Evolutionary conservation across 139 green algal genomes (phyloP).

Genomic region (Nannochloris sp.): DNA sequence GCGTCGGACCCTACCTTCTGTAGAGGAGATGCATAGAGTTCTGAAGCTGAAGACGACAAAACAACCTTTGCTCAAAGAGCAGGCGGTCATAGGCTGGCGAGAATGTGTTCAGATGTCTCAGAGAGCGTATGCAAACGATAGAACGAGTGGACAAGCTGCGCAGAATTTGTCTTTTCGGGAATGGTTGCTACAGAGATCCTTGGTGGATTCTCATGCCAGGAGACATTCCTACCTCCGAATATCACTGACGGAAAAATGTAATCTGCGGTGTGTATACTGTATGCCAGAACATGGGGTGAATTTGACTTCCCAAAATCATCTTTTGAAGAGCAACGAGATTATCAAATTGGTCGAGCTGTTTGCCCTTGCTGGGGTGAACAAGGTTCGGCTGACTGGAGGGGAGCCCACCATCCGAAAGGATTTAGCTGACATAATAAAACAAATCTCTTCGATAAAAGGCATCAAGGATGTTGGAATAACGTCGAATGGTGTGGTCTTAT

Average conservation of each 20-base stretch:
- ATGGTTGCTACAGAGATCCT: slow-evolving; percentile 17
- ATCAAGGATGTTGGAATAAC: slow-evolving; percentile 78
- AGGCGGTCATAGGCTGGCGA: not conserved
- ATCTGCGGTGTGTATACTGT: slow-evolving; percentile 97
- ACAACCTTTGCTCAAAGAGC: not conserved
- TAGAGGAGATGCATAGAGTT: too few species aligned
- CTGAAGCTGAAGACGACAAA: too few species aligned
- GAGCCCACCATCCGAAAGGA: slow-evolving; percentile 91
- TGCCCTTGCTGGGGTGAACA: slow-evolving; percentile 73
- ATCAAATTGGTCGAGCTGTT: slow-evolving; percentile 69
- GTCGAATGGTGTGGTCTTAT: slow-evolving; percentile 86
- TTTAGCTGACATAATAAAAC: slow-evolving; percentile 55
- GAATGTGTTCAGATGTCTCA: not conserved
- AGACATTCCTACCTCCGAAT: slow-evolving; percentile 94
- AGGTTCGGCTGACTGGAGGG: slow-evolving; percentile 92
- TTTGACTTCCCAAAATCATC: slow-evolving; percentile 55
- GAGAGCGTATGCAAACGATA: not conserved
- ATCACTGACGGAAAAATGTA: slow-evolving; percentile 96
- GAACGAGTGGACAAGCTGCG: not conserved
- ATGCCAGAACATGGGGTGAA: slow-evolving; percentile 94
- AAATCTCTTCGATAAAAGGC: slow-evolving; percentile 48
- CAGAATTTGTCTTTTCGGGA: not conserved
- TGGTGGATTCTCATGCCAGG: slow-evolving; percentile 61
- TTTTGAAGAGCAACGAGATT: slow-evolving; percentile 74
- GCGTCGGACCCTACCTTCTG: too few species aligned